Evolutionary conservation across 768 basidiomycete genomes (phyloP).

Genomic region (Mycena metata): DNA sequence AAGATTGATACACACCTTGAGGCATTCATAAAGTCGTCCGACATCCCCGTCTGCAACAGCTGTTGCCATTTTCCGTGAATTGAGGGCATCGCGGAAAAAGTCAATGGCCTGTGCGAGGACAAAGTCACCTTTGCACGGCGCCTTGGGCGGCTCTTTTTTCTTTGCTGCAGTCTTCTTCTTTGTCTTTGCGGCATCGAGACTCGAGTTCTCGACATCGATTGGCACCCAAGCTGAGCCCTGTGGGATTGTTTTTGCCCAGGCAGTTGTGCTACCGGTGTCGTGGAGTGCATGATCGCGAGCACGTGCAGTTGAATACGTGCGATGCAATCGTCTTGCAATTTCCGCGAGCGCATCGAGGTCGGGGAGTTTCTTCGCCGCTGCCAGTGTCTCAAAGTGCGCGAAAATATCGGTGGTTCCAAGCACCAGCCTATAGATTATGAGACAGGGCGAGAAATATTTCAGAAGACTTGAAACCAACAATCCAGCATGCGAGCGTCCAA

Average conservation of each 20-base stretch:
- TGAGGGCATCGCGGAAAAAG: slow-evolving; percentile 43
- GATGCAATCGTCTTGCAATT: neutral
- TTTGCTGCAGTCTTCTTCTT: neutral
- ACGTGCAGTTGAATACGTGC: slow-evolving; percentile 8
- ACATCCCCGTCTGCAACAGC: slow-evolving; percentile 50
- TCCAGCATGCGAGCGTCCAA: slow-evolving; percentile 49
- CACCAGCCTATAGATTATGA: neutral
- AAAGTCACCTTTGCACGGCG: slow-evolving; percentile 37
- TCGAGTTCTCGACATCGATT: slow-evolving; percentile 2
- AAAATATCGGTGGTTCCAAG: slow-evolving; percentile 11
- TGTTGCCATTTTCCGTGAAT: slow-evolving; percentile 44
- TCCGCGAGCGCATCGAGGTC: slow-evolving; percentile 1
- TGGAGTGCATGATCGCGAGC: slow-evolving; percentile 13
- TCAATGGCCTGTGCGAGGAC: slow-evolving; percentile 43
- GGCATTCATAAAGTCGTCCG: slow-evolving; percentile 47
- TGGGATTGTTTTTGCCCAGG: slow-evolving; percentile 15
- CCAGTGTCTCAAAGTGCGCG: slow-evolving; percentile 5
- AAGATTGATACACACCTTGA: slow-evolving; percentile 47
- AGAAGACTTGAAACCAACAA: slow-evolving; percentile 48
- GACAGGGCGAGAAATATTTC: neutral
- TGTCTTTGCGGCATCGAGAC: neutral
- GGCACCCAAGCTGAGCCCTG: neutral
- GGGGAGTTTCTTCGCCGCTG: neutral
- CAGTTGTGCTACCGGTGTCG: neutral
- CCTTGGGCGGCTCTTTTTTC: neutral